These are phyloP conservation scores for Cryphonectria carpinicola DNA, from an alignment of 2,329 filamentous ascomycete genomes.

Conservation along the genomic window DNA sequence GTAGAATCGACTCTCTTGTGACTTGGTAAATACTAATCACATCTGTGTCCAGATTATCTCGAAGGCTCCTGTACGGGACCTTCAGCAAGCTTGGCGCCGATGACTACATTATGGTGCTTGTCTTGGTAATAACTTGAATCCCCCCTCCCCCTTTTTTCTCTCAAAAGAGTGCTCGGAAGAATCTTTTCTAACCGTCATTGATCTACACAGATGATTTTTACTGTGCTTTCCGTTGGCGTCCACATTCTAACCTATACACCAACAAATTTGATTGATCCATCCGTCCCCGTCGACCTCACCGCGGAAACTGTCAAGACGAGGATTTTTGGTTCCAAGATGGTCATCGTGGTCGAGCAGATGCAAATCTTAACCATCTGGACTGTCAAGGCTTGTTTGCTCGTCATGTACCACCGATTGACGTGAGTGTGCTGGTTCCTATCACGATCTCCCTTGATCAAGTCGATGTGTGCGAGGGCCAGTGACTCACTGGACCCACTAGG, in stretches of 20 bases:
- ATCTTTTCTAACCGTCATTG: not conserved
- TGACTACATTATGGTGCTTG: conserved; percentile 59
- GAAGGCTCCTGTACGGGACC: conserved; percentile 47
- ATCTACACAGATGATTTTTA: not conserved
- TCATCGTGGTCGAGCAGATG: conserved; percentile 63
- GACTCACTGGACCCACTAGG: too few species aligned
- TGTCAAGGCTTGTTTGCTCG: conserved; percentile 59
- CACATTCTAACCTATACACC: conserved; percentile 43
- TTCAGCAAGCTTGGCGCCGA: conserved; percentile 56
- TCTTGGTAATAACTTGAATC: conserved; percentile 49
- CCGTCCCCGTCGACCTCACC: conserved; percentile 50
- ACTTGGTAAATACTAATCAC: conserved; percentile 14
- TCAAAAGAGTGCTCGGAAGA: not conserved
- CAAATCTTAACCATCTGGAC: conserved; percentile 63
- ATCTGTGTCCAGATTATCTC: conserved; percentile 39
- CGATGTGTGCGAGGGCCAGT: too few species aligned
- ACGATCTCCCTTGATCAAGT: too few species aligned
- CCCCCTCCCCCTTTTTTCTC: conserved; percentile 42
- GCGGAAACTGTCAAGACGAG: conserved; percentile 47
- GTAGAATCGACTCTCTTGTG: not conserved
- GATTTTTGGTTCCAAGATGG: conserved; percentile 62
- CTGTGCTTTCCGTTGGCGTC: not conserved
- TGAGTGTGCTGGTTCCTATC: conserved; percentile 35
- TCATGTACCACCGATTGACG: conserved; percentile 62
- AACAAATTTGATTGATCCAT: conserved; percentile 61